Evolutionary conservation across 2,329 filamentous ascomycete species (phyloP), one percentile per base, ranked within the genome.

Genomic region (Botrytis pseudocinerea): DNA sequence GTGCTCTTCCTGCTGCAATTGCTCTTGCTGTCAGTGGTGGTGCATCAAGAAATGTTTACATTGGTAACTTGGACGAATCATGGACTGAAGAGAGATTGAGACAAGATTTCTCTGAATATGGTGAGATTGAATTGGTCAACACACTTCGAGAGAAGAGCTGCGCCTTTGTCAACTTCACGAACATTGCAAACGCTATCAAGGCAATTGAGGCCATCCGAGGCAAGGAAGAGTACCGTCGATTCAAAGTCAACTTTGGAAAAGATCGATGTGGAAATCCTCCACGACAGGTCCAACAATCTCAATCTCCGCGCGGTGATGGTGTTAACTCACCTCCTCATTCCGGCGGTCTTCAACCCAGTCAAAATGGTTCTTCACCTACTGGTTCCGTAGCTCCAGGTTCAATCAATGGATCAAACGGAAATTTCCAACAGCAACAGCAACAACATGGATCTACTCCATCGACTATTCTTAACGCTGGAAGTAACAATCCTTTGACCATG

Each of bases 181-280:
- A 99, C 85, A 99, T 99, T 81, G 96, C 96, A 81, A 99, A 99
- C 79, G 96, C 96, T 69, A 99, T 99, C 87, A 99, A 99, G 86
- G 96, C 96, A 1, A 99, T 99, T 77, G 96, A 99, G 84, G 96
- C 95, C 35, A 91, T 99, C 76, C 91, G 96, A 73, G 93, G 94
- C 80, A 94, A 95, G 81, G 96, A 98, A 61, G 96, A 99, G 80
- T 99, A 99, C 87, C 93, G 91, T 83, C 91, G 96, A 79, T 99
- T 99, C 90, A 99, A 99, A 88, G 95, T 99, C 82, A 99, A 99
- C 86, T 99, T 99, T 82, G 96, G 96, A 83, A 99, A 99, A 85
- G 96, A 99, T 82, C 91, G 96, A 73, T 99, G 96, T 80, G 96
- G 96, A 77, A 99, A 99, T 84, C 92, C 96, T 70, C 96, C 96